Conservation (phyloP, 2,329 filamentous ascomycete genomes). For the Scorias spongiosa region DNA sequence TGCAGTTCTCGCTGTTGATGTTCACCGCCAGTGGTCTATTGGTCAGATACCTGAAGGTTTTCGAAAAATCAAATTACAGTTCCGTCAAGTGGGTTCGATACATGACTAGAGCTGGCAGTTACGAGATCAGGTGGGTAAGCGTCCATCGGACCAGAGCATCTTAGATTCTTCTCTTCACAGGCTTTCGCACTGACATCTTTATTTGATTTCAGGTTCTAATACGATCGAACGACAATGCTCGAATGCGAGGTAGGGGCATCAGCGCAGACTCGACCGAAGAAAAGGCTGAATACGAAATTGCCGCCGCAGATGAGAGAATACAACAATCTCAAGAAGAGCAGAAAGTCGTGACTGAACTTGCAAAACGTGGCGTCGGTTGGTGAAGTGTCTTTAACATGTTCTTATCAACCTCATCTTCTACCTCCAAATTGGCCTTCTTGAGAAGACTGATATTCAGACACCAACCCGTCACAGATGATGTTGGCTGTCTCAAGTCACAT, state of each 20-base stretch:
- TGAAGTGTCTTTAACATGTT: not conserved
- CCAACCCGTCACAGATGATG: too few species aligned
- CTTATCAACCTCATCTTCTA: too few species aligned
- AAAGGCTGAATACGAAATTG: not conserved
- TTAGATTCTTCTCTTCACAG: not conserved
- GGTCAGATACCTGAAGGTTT: constrained; percentile 92
- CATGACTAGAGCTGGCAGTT: constrained; percentile 95
- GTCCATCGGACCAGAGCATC: too few species aligned
- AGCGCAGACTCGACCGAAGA: not conserved
- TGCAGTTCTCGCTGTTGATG: constrained; percentile 92
- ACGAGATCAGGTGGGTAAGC: constrained; percentile 65
- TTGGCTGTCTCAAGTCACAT: too few species aligned
- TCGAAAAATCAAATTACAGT: constrained; percentile 98
- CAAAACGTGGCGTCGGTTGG: not conserved
- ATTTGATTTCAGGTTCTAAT: not conserved
- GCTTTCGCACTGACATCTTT: not conserved
- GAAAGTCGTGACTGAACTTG: not conserved
- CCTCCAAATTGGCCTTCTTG: too few species aligned
- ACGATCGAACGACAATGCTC: not conserved
- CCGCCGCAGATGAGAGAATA: not conserved
- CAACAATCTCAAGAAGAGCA: not conserved
- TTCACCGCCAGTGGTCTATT: constrained; percentile 89
- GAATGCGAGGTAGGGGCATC: not conserved
- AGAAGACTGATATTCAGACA: too few species aligned
- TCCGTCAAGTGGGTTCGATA: constrained; percentile 99